phyloP scores from a whole-genome alignment of 2,329 filamentous ascomycete species.

The Colletotrichum theobromicola region DNA sequence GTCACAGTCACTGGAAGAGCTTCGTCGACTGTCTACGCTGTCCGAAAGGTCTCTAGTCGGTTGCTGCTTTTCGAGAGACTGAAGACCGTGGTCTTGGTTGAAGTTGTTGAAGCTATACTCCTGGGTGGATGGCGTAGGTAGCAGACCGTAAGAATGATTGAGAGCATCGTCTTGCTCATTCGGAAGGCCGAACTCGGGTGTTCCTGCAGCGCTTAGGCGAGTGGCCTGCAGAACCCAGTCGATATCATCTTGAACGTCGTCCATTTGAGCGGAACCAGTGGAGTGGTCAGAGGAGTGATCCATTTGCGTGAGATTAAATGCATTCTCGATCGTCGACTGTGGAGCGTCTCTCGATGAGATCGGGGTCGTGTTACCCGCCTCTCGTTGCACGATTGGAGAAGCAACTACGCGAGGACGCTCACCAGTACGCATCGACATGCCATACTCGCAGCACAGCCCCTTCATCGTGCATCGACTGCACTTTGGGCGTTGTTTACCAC shows the following conservation, averaged over 20 bases:
- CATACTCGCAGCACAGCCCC: neutral
- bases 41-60: neutral
- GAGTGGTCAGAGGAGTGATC: neutral
- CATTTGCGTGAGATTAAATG: neutral
- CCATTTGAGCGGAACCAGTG: neutral
- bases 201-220: neutral
- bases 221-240: neutral
- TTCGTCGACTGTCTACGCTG: neutral
- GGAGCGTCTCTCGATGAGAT: neutral
- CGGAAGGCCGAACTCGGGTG: neutral
- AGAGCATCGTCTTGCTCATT: neutral
- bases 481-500: neutral
- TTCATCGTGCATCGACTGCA: neutral
- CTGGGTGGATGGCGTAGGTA: neutral
- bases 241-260: neutral
- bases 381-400: neutral
- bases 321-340: neutral
- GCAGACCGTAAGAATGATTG: neutral
- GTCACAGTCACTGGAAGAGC: neutral
- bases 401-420: neutral
- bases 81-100: neutral
- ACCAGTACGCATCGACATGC: slow-evolving; percentile 4
- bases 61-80: neutral
- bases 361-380: neutral
- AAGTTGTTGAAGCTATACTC: neutral